Evolutionary conservation across 2,329 filamentous ascomycete genomes (phyloP).

Genomic region (Volutella citrinella): DNA sequence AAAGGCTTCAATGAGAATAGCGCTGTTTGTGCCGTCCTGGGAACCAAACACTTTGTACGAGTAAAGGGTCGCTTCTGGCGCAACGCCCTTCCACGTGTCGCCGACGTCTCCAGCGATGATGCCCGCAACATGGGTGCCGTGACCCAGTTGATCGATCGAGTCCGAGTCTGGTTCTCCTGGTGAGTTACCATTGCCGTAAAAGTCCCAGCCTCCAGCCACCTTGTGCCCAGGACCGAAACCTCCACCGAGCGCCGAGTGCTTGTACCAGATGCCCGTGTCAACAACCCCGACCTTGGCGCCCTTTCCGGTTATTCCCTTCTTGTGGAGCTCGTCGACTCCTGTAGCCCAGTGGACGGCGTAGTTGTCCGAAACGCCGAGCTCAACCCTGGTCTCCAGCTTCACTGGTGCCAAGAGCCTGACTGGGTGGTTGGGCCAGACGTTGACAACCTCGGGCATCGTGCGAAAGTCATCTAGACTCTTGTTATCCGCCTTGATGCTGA

Average conservation of each 20-base stretch:
- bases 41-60: slow-evolving; percentile 27
- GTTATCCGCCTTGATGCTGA: slow-evolving; percentile 16
- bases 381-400: slow-evolving; percentile 1
- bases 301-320: slow-evolving; percentile 45
- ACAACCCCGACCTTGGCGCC: slow-evolving; percentile 53
- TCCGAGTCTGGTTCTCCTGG: slow-evolving; percentile 1
- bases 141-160: slow-evolving; percentile 9
- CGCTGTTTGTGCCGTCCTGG: slow-evolving; percentile 1
- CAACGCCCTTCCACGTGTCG: slow-evolving; percentile 22
- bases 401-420: slow-evolving; percentile 3
- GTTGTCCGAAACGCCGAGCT: slow-evolving; percentile 4
- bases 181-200: slow-evolving; percentile 48
- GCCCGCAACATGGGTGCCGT: slow-evolving; percentile 30
- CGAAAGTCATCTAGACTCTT: slow-evolving; percentile 16
- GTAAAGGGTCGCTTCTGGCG: slow-evolving; percentile 24
- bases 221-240: slow-evolving; percentile 60
- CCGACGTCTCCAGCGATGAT: slow-evolving; percentile 25
- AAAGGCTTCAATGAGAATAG: slow-evolving; percentile 31
- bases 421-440: slow-evolving; percentile 17
- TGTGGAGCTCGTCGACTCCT: slow-evolving; percentile 46
- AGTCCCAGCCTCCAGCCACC: slow-evolving; percentile 54
- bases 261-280: slow-evolving; percentile 59
- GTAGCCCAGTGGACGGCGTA: slow-evolving; percentile 23
- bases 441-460: slow-evolving; percentile 16
- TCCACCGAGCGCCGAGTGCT: slow-evolving; percentile 60